phyloP scores from a whole-genome alignment of 2,329 filamentous ascomycete genomes.

The Sclerotinia borealis region DNA sequence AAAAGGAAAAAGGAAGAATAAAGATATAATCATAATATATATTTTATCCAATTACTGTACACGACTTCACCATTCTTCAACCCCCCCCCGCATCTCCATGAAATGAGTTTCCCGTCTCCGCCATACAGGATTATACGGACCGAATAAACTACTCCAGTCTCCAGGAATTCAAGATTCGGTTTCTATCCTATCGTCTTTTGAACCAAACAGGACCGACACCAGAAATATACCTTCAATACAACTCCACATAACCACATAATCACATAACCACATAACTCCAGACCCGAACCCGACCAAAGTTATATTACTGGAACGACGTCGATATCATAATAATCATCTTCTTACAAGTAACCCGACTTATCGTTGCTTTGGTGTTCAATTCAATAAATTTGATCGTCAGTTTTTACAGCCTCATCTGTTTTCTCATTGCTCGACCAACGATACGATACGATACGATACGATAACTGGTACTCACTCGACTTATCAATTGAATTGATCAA shows the following conservation, averaged over 20 bases:
- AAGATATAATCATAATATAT: too few relatives aligned
- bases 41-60: background rate
- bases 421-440: background rate
- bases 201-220: background rate
- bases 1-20: too few relatives aligned
- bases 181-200: background rate
- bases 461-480: too few relatives aligned
- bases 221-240: background rate
- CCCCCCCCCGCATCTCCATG: slow-evolving; percentile 12
- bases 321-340: too few relatives aligned
- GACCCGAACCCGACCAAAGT: background rate
- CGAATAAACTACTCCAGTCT: slow-evolving; percentile 11
- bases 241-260: too few relatives aligned
- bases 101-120: slow-evolving; percentile 13
- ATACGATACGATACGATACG: background rate
- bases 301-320: background rate
- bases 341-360: too few relatives aligned
- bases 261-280: too few relatives aligned
- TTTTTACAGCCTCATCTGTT: background rate
- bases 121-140: slow-evolving; percentile 12
- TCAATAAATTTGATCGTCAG: background rate
- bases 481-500: background rate
- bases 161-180: background rate
- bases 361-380: background rate
- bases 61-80: background rate